A percentile compares a stretch with the other conserved stretches of the same genome.
Conservation (phyloP, 352 stramenopile species). For the Globisporangium viniferum region DNA sequence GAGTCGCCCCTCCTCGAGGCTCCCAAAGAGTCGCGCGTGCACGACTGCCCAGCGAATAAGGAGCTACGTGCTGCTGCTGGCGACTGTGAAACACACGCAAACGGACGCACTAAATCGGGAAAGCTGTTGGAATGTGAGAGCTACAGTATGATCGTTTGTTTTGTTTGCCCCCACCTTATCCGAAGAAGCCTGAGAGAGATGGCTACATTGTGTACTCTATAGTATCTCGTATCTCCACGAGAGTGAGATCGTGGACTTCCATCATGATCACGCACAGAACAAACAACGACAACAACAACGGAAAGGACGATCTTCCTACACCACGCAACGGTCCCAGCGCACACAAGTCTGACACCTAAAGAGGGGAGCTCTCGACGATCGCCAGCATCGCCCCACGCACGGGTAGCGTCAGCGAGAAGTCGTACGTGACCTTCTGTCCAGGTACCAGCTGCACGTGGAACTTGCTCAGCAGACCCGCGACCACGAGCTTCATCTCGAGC, state of each 20-base stretch:
- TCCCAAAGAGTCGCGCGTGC: background rate
- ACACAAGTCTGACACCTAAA: background rate
- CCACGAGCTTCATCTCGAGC: slow-evolving; percentile 80
- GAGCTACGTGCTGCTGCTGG: background rate
- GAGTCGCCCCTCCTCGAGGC: background rate
- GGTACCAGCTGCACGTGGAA: slow-evolving; percentile 47
- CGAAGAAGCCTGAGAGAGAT: too few relatives aligned
- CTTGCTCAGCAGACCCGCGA: slow-evolving; percentile 49
- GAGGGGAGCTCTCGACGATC: background rate
- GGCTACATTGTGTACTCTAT: too few relatives aligned
- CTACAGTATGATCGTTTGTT: too few relatives aligned
- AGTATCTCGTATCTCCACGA: too few relatives aligned
- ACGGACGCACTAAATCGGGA: too few relatives aligned
- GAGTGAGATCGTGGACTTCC: too few relatives aligned
- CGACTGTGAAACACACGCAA: background rate
- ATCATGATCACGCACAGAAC: too few relatives aligned
- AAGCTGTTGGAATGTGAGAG: too few relatives aligned
- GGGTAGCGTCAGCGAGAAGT: slow-evolving; percentile 46
- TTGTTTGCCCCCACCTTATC: too few relatives aligned
- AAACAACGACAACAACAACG: background rate
- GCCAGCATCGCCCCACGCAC: slow-evolving; percentile 27
- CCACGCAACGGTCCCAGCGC: background rate
- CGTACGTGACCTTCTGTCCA: slow-evolving; percentile 37
- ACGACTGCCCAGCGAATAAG: background rate
- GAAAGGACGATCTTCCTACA: background rate